Evolutionary conservation across 2,329 filamentous ascomycete genomes (phyloP).

Genomic region (Botryotinia narcissicola): DNA sequence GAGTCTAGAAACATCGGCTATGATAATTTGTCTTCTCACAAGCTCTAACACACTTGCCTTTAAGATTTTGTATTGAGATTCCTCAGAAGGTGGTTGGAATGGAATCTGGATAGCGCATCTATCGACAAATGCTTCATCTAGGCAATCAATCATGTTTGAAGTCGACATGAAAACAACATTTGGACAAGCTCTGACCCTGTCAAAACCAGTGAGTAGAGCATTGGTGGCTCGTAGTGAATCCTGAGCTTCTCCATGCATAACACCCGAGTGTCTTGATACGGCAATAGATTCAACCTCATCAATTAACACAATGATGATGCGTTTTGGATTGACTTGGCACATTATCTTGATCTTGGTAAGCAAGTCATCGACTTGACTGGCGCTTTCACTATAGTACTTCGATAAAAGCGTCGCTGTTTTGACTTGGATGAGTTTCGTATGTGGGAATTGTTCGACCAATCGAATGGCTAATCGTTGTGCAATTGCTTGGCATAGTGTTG

Average conservation of each 20-base stretch:
- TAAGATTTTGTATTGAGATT: constrained; percentile 36
- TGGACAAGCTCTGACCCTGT: constrained; percentile 28
- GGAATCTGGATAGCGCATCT: constrained; percentile 31
- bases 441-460: constrained; percentile 40
- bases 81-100: constrained; percentile 29
- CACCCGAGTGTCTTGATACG: constrained; percentile 29
- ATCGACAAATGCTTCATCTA: constrained; percentile 38
- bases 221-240: constrained; percentile 38
- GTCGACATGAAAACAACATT: constrained; percentile 37
- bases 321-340: constrained; percentile 29
- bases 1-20: background rate
- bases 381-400: constrained; percentile 49
- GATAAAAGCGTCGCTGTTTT: constrained; percentile 46
- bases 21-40: constrained; percentile 26
- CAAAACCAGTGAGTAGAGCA: constrained; percentile 37
- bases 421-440: constrained; percentile 44
- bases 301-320: constrained; percentile 37
- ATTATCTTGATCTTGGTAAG: constrained; percentile 42
- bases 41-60: constrained; percentile 30
- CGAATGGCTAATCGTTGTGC: constrained; percentile 57
- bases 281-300: constrained; percentile 40
- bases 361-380: constrained; percentile 43
- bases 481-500: constrained; percentile 93
- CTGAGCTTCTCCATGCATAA: constrained; percentile 31
- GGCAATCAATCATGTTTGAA: constrained; percentile 34